Base-by-base conservation (phyloP, 352 stramenopile genomes). In the Phytophthora ramorum region DNA sequence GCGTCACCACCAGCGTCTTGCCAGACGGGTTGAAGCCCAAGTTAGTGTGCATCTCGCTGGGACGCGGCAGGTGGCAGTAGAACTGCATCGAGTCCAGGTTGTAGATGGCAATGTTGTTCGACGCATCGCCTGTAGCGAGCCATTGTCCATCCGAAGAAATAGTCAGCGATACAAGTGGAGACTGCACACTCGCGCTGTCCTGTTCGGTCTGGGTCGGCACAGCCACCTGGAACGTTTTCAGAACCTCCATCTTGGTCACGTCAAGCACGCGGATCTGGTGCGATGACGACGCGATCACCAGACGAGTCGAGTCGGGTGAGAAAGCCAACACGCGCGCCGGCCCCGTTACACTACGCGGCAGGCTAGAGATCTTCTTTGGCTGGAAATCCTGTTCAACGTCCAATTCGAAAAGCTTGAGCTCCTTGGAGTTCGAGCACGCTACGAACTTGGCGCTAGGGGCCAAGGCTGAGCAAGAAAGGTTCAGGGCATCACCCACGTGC, bases 321-420 rank as follows among this genome's bases (percentile, higher is more conserved):
- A 93, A 93, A 12, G 81, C 85, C 16, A 95, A 58, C 8, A 92
- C 82, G 19, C 81, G 83, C 13, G 83, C 79, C 3, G 83, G 76
- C 7, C 84, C 83, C 5, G 72, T 72, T 17, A 79, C 71, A 4
- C 71, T 64, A 19, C 19, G 61, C 7, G 67, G 63, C 14, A 87
- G 60, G 7, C 81, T 65, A 6, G 75, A 46, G 16, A 94, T 37
- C 64, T 95, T 95, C 48, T 72, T 77, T 1, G 85, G 83, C 16
- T 76, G 67, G 45, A 81, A 89, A 24, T 82, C 73, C 12, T 71
- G 54, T 1, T 69, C 40, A 2, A 68, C 50, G 19, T 92, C 63
- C 4, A 98, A 61, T 13, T 71, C 64, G 58, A 98, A 98, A 10
- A 98, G 61, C 68, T 97, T 97, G 30, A 97, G 75, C 46, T 92